Conservation (phyloP, 805 yeast genomes). For the Pichia cephalocereana region DNA sequence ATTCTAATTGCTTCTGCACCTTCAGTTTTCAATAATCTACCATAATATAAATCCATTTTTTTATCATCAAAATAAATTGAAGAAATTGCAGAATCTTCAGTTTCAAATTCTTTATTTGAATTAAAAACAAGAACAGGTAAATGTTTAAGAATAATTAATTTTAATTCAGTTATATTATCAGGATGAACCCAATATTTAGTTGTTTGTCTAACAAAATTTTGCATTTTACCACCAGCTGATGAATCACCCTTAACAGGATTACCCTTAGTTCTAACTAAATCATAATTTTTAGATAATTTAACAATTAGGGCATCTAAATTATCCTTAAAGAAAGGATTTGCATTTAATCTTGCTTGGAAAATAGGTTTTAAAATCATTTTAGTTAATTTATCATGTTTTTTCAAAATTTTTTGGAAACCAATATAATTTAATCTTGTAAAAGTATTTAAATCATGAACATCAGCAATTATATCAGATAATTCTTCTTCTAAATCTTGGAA, state of each 20-base stretch:
- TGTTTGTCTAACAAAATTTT: conserved; percentile 96
- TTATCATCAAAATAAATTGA: conserved; percentile 92
- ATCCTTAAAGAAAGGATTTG: conserved; percentile 94
- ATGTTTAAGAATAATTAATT: conserved; percentile 85
- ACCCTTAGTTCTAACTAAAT: conserved; percentile 91
- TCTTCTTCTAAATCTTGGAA: conserved; percentile 71
- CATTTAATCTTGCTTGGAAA: conserved; percentile 83
- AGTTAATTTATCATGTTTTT: conserved; percentile 92
- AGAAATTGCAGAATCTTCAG: conserved; percentile 92
- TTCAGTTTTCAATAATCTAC: conserved; percentile 90
- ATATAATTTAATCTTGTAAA: conserved; percentile 90
- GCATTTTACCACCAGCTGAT: conserved; percentile 97
- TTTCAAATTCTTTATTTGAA: conserved; percentile 90
- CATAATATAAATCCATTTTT: conserved; percentile 84
- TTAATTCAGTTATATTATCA: conserved; percentile 93
- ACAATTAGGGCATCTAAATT: conserved; percentile 87
- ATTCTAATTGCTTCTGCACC: conserved; percentile 98
- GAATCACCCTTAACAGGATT: conserved; percentile 93
- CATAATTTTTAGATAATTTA: conserved; percentile 80
- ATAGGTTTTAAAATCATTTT: conserved; percentile 76
- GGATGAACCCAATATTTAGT: conserved; percentile 99
- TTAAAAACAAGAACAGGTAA: conserved; percentile 95
- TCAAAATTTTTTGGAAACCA: conserved; percentile 93
- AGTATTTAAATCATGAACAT: conserved; percentile 93
- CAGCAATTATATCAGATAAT: conserved; percentile 83